Evolutionary conservation across 495 filamentous ascomycete genomes (phyloP), one percentile per base, ranked within the genome.

Genomic region (Aeminium ludgeri): DNA sequence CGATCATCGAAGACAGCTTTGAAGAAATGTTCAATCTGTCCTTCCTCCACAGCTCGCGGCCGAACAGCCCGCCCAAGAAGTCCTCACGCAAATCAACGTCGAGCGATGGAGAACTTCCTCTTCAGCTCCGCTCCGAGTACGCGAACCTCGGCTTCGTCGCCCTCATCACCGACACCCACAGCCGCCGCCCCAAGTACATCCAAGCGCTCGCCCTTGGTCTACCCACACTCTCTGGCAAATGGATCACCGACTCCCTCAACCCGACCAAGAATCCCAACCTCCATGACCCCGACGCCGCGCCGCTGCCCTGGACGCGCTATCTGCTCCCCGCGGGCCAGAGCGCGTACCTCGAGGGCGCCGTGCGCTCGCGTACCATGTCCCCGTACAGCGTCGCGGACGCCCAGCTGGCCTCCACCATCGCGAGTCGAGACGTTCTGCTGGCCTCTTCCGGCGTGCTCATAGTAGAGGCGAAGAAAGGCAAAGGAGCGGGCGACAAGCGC

Each of bases 121-220:
- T 81, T 13, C 50, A 55, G 2, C 58, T 80, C 17, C 73, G 61
- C 0, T 30, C 59, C 0, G 56, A 59, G 10, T 70, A 74, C 20
- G 56, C 65, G 13, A 55, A 65, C 10, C 59, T 78, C 0, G 82
- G 84, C 3, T 96, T 97, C 57, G 69, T 76, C 0, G 83, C 80
- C 17, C 62, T 96, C 13, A 85, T 97, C 45, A 78, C 89, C 0
- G 81, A 95, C 56, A 70, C 71, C 20, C 78, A 94, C 57, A 91
- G 80, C 10, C 76, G 89, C n/a, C 79, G 80, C 41, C 73, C 76
- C 28, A 97, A 97, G 48, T 94, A 89, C 59, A 80, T 97, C 68
- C 87, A 96, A 56, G 89, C 89, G 0, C 73, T 97, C 10, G 86
- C 91, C 6, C 70, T 97, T 3, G 82, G 83, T 3, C 56, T 97